phyloP scores from a whole-genome alignment of 441 rosid species.

The Populus tomentosa region DNA sequence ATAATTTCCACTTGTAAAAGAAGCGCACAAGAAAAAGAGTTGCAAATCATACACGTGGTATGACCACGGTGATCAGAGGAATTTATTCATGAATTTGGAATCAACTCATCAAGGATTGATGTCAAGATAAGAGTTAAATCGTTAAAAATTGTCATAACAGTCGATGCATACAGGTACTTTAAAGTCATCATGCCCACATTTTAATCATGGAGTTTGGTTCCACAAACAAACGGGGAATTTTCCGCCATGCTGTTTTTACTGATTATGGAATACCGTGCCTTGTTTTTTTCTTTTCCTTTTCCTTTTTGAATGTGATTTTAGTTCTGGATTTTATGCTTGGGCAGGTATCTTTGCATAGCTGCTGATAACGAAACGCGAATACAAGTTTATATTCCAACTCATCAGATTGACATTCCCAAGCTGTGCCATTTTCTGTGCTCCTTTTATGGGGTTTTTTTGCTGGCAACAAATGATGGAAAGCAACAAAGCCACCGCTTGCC shows the following conservation, averaged over 20 bases:
- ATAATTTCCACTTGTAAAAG: neutral
- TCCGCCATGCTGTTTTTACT: neutral
- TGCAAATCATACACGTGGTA: slow-evolving; percentile 6
- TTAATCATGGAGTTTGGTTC: neutral
- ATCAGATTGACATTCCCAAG: slow-evolving; percentile 6
- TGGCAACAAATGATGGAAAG: slow-evolving; percentile 49
- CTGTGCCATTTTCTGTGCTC: slow-evolving; percentile 4
- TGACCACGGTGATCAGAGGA: neutral
- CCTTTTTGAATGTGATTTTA: neutral
- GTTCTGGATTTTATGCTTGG: neutral
- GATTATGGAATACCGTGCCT: neutral
- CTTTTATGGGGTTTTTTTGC: slow-evolving; percentile 1
- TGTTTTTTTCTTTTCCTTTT: neutral
- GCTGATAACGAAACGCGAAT: slow-evolving; percentile 4
- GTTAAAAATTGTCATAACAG: neutral
- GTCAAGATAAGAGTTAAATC: neutral
- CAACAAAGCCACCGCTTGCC: slow-evolving; percentile 79
- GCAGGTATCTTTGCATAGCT: neutral
- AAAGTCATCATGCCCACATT: neutral
- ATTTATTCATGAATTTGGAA: neutral
- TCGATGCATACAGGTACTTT: neutral
- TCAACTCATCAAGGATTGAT: neutral
- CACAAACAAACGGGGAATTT: neutral
- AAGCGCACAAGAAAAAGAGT: neutral
- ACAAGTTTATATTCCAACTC: slow-evolving; percentile 9